phyloP scores from a whole-genome alignment of 2,329 filamentous ascomycete species.

The Xylaria sp. region DNA sequence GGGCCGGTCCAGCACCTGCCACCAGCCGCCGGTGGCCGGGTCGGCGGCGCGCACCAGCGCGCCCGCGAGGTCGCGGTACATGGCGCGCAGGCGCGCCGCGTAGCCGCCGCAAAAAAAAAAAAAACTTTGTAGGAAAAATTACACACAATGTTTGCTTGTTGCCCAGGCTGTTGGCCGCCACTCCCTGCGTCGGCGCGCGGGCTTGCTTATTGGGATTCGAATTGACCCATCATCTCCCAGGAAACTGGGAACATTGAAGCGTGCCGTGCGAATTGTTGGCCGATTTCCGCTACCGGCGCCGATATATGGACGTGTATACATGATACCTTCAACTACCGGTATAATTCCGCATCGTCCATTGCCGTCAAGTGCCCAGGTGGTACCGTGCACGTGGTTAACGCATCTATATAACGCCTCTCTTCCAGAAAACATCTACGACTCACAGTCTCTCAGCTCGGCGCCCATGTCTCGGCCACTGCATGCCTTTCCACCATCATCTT shows the following conservation, averaged over 20 bases:
- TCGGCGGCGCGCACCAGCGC: constrained; percentile 33
- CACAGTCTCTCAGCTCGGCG: neutral
- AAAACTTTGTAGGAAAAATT: too few relatives aligned
- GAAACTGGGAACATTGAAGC: neutral
- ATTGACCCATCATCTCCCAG: neutral
- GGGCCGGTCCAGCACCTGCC: constrained; percentile 40
- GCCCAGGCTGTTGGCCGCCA: too few relatives aligned
- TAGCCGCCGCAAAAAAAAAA: neutral
- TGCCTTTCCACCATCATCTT: neutral
- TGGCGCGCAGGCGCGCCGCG: constrained; percentile 19
- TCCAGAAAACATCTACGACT: neutral
- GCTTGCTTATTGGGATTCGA: neutral
- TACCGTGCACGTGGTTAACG: too few relatives aligned
- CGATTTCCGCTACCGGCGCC: too few relatives aligned
- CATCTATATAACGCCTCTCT: neutral
- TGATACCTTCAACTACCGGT: too few relatives aligned
- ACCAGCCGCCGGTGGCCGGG: constrained; percentile 40
- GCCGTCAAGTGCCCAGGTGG: too few relatives aligned
- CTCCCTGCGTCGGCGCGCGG: too few relatives aligned
- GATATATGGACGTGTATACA: too few relatives aligned
- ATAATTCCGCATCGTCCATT: too few relatives aligned
- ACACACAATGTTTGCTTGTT: neutral
- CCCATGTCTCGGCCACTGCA: neutral
- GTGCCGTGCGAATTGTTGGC: neutral
- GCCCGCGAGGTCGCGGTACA: constrained; percentile 27